Conservation (phyloP, 2,329 filamentous ascomycete species). For the Coniella lustricola region DNA sequence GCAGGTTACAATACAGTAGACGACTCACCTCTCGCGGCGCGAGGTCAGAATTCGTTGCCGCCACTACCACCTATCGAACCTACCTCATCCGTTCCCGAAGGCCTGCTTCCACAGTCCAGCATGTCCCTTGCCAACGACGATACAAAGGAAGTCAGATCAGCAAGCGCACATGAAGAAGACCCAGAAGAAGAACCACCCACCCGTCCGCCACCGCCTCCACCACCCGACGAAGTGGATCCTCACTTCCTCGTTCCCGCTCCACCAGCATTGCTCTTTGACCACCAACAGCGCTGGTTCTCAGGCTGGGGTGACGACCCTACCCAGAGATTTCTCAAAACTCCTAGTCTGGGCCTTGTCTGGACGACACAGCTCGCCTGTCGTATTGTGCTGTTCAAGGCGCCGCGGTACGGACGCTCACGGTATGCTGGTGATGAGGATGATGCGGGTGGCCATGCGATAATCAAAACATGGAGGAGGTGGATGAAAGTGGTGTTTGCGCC, state of each 20-base stretch:
- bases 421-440: slow-evolving; percentile 31
- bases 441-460: slow-evolving; percentile 35
- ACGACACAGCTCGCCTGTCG: slow-evolving; percentile 80
- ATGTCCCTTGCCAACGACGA: slow-evolving; percentile 21
- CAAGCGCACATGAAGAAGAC: slow-evolving; percentile 5
- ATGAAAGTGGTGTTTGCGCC: slow-evolving; percentile 88
- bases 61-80: slow-evolving; percentile 27
- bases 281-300: slow-evolving; percentile 92
- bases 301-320: slow-evolving; percentile 75
- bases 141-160: too few species aligned
- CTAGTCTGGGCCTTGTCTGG: slow-evolving; percentile 83
- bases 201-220: slow-evolving; percentile 13
- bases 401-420: slow-evolving; percentile 37
- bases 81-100: slow-evolving; percentile 33
- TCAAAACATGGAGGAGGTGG: slow-evolving; percentile 62
- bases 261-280: slow-evolving; percentile 64
- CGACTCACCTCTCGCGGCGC: slow-evolving; percentile 41
- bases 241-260: slow-evolving; percentile 27
- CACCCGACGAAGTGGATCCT: slow-evolving; percentile 22
- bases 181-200: slow-evolving; percentile 5
- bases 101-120: slow-evolving; percentile 26
- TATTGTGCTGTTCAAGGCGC: slow-evolving; percentile 70
- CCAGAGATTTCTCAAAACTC: slow-evolving; percentile 62
- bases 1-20: neutral
- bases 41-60: slow-evolving; percentile 29